These are phyloP conservation scores for Eucalyptus pauciflora DNA, from an alignment of 345 rosid genomes.

Conservation along the genomic window DNA sequence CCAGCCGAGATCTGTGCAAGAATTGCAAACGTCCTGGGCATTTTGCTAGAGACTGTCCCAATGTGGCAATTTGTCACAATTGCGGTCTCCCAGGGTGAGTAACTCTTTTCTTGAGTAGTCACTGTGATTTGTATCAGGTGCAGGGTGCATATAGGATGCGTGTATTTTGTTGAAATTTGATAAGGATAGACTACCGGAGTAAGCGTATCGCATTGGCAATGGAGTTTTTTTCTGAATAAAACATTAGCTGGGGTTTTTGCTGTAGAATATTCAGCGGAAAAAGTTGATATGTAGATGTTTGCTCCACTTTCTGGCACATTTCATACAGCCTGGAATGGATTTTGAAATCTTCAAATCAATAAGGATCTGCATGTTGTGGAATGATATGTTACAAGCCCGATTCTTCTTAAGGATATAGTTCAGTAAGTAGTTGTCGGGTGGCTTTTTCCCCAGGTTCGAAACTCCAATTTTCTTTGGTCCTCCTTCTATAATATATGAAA, in stretches of 20 bases:
- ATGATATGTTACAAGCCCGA: not conserved
- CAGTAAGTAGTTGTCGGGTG: not conserved
- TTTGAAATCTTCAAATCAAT: not conserved
- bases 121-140: not conserved
- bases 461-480: not conserved
- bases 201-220: not conserved
- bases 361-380: not conserved
- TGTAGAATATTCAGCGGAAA: not conserved
- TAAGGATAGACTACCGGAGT: not conserved
- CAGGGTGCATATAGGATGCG: not conserved
- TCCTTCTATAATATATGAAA: not conserved
- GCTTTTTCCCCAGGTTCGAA: not conserved
- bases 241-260: not conserved
- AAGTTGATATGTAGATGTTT: not conserved
- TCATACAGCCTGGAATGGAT: not conserved
- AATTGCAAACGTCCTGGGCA: slow-evolving; percentile 98
- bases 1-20: slow-evolving; percentile 91
- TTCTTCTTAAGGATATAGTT: not conserved
- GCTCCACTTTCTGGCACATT: not conserved
- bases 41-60: slow-evolving; percentile 93
- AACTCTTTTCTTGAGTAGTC: not conserved
- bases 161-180: not conserved
- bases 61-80: slow-evolving; percentile 94
- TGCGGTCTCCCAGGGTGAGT: slow-evolving; percentile 94
- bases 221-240: not conserved